Base-by-base conservation (phyloP, 2,329 filamentous ascomycete species). In the Ophiostoma tasmaniense region DNA sequence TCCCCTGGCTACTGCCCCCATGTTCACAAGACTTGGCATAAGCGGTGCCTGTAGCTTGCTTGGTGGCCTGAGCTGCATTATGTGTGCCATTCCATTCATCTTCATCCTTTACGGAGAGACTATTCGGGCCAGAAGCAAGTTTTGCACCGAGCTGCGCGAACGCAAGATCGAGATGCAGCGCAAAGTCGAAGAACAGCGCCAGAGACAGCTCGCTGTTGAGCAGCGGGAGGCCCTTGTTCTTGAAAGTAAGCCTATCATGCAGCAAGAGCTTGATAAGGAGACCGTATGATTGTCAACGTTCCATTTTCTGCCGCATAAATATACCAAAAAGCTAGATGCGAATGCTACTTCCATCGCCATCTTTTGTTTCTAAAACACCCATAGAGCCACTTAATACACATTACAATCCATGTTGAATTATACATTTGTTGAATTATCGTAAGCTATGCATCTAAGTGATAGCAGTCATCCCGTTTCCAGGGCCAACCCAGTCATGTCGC, bases 121-220 rank as follows among this genome's bases (percentile, higher is more conserved):
- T 50, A 85, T 91, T 61, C 81, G 88, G 30, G 81, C 80, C 30
- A 81, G 82, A 13, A 87, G 84, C 67, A 82, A 80, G 70, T 90
- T 90, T 73, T 90, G 88, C 73, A 84, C 85, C 73, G 85, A 85
- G 64, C 75, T 90, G 68, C 80, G 80, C 68, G 77, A 84, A 75
- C 77, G 79, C 69, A 87, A 83, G 73, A 79, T 80, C 35, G 81
- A 83, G 72, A 77, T 83, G 77, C 75, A 78, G 68, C 75, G 76
- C 14, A 78, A 75, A 68, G 77, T 78, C 10, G 78, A 81, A 52
- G 78, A 79, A 64, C 75, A 79, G 71, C 74, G 74, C 33, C 70
- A 45, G 14, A 69, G 65, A 20, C 61, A 55, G 37, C 66, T 66
- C 20, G 33, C 30, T 33, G 4, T 22, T 33, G 33, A 37, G 8